These are phyloP conservation scores for Mortierella sp. DNA, from an alignment of 371 early-diverging fungal genomes.

Conservation along the genomic window DNA sequence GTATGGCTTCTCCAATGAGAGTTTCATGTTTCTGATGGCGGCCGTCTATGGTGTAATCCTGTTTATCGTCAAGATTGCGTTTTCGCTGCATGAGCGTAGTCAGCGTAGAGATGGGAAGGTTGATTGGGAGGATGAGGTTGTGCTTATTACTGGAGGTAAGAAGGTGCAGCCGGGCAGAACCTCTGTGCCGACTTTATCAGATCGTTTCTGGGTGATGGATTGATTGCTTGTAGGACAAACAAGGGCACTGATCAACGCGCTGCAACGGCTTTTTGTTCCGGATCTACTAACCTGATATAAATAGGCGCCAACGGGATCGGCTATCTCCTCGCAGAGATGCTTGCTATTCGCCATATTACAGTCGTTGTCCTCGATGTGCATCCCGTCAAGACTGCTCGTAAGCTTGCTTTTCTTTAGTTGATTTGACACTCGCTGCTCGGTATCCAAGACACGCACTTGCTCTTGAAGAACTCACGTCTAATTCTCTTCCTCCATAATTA, in stretches of 20 bases:
- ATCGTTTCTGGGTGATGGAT: background rate
- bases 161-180: background rate
- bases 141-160: conserved; percentile 70
- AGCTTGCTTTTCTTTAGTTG: background rate
- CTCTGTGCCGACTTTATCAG: background rate
- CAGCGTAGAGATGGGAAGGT: conserved; percentile 42
- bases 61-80: conserved; percentile 22
- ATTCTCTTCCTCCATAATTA: background rate
- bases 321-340: conserved; percentile 54
- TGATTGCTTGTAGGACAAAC: background rate
- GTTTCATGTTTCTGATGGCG: conserved; percentile 21
- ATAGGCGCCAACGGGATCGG: conserved; percentile 69
- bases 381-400: conserved; percentile 50
- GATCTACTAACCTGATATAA: background rate
- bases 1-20: conserved; percentile 38
- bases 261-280: background rate
- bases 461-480: background rate
- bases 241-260: background rate
- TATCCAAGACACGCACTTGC: background rate
- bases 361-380: conserved; percentile 65
- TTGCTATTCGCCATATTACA: conserved; percentile 58
- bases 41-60: conserved; percentile 32
- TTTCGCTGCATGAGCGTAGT: conserved; percentile 28
- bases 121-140: conserved; percentile 69
- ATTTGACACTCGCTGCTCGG: background rate